Conservation (phyloP, 2,329 filamentous ascomycete species). For the Rhinocladiella mackenziei region DNA sequence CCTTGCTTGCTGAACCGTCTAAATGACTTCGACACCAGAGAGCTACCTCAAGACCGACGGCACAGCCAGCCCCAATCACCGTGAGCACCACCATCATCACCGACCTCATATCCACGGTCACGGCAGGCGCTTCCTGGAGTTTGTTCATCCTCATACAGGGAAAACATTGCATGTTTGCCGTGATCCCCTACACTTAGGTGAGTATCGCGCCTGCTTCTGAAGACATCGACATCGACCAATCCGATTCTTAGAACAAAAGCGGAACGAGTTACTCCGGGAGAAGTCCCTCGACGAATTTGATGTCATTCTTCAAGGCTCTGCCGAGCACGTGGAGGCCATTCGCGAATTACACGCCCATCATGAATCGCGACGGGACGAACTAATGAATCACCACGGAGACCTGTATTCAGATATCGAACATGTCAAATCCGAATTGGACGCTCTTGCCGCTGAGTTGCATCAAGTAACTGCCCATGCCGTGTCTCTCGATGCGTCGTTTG, state of each 20-base stretch:
- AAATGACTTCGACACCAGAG: conserved; percentile 8
- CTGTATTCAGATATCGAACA: conserved; percentile 56
- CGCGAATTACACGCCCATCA: conserved; percentile 53
- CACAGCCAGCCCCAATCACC: background rate
- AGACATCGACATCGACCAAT: conserved; percentile 30
- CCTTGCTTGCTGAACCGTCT: background rate
- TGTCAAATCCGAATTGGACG: conserved; percentile 52
- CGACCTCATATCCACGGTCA: conserved; percentile 31
- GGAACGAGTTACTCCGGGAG: conserved; percentile 11
- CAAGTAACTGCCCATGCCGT: conserved; percentile 53
- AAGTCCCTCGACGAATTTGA: conserved; percentile 15
- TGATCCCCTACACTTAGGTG: conserved; percentile 49
- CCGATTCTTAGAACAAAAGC: conserved; percentile 9
- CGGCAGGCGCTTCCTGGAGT: conserved; percentile 45
- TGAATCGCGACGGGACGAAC: conserved; percentile 43
- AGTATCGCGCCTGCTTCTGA: conserved; percentile 32
- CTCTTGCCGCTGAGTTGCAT: conserved; percentile 52
- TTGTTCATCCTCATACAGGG: conserved; percentile 52
- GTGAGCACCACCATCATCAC: conserved; percentile 29
- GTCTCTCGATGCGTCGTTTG: conserved; percentile 58
- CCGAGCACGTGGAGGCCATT: conserved; percentile 39
- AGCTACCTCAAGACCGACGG: conserved; percentile 6
- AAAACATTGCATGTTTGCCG: conserved; percentile 54
- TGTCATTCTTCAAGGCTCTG: conserved; percentile 20
- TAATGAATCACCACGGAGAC: conserved; percentile 49